phyloP scores from a whole-genome alignment of 805 yeast species.

The Candida adriatica region DNA sequence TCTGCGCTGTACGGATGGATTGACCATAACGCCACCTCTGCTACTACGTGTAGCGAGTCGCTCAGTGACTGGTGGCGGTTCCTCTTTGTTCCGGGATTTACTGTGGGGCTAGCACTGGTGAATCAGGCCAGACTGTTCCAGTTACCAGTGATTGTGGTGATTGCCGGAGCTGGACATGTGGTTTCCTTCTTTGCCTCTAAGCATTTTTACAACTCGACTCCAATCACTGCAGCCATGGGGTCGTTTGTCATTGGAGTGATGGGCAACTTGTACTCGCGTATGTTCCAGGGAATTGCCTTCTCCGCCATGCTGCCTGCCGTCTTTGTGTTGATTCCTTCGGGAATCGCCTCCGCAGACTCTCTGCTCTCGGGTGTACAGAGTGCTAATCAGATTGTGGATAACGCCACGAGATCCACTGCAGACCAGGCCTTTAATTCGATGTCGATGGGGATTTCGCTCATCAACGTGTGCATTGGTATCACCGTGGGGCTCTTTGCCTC shows the following conservation, averaged over 20 bases:
- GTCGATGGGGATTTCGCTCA: constrained; percentile 79
- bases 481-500: constrained; percentile 92
- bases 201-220: constrained; percentile 68
- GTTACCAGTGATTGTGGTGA: constrained; percentile 72
- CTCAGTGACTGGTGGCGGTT: constrained; percentile 57
- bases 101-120: constrained; percentile 55
- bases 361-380: constrained; percentile 70
- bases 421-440: constrained; percentile 22
- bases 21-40: constrained; percentile 61
- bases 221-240: constrained; percentile 84
- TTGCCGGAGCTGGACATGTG: constrained; percentile 75
- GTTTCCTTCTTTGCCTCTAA: constrained; percentile 74
- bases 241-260: constrained; percentile 85
- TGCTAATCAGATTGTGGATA: constrained; percentile 61
- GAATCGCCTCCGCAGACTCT: constrained; percentile 86
- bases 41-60: constrained; percentile 48
- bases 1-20: constrained; percentile 95
- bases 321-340: constrained; percentile 91
- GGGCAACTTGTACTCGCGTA: constrained; percentile 82
- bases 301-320: constrained; percentile 95
- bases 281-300: constrained; percentile 87
- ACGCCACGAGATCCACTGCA: constrained; percentile 14
- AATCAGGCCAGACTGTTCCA: constrained; percentile 85
- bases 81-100: constrained; percentile 73
- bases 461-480: constrained; percentile 88